Evolutionary conservation across 2,329 filamentous ascomycete genomes (phyloP).

Genomic region (Talaromyces funiculosus): DNA sequence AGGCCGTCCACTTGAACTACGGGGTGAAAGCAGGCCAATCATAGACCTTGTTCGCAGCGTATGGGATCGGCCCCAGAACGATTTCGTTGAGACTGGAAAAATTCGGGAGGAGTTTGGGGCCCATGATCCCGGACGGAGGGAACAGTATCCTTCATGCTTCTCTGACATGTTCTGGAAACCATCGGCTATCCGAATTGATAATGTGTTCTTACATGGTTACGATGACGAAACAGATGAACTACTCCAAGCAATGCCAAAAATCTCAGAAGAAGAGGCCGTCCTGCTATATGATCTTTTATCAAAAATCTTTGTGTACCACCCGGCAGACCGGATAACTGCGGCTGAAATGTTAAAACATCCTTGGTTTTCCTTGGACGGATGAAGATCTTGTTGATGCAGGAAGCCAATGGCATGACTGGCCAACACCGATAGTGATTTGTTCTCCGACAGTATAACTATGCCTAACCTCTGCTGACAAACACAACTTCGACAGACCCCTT

Average conservation of each 20-base stretch:
- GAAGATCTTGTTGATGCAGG: no score
- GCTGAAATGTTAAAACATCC: neutral
- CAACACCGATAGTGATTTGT: no score
- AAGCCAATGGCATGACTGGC: no score
- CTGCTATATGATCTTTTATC: neutral
- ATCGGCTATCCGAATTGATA: neutral
- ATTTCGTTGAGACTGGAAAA: neutral
- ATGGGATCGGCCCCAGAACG: neutral
- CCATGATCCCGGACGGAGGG: neutral
- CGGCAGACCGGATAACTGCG: neutral
- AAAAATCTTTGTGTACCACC: neutral
- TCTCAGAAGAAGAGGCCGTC: neutral
- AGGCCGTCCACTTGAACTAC: neutral
- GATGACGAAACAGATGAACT: neutral
- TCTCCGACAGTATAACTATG: no score
- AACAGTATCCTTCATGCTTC: neutral
- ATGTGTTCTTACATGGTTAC: neutral
- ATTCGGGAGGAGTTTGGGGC: neutral
- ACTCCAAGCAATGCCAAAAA: neutral
- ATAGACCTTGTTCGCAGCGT: neutral
- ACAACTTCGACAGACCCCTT: no score
- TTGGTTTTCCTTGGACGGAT: neutral
- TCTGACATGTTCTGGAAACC: neutral
- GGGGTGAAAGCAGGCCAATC: neutral
- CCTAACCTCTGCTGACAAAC: no score